Conservation (phyloP, 805 yeast species). For the Starmerella tilneyi region DNA sequence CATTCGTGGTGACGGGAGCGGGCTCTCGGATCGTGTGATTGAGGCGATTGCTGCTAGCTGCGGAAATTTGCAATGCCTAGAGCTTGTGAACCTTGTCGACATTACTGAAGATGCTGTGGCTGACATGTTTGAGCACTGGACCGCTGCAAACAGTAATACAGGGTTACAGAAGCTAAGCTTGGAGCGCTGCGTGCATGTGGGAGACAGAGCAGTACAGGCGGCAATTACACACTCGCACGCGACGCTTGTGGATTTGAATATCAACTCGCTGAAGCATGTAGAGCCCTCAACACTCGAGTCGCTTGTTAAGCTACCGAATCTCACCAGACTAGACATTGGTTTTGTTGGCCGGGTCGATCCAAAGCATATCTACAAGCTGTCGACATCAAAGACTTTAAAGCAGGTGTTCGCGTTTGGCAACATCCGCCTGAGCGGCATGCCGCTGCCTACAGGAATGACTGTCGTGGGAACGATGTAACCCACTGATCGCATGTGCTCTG, state of each 20-base stretch:
- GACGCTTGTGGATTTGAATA: slow-evolving; percentile 56
- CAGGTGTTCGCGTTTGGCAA: slow-evolving; percentile 70
- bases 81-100: slow-evolving; percentile 50
- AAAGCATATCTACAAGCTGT: slow-evolving; percentile 46
- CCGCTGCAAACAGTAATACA: slow-evolving; percentile 28
- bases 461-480: slow-evolving; percentile 27
- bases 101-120: slow-evolving; percentile 60
- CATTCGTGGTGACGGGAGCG: slow-evolving; percentile 60
- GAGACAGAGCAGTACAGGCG: slow-evolving; percentile 52
- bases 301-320: slow-evolving; percentile 40
- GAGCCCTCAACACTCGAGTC: slow-evolving; percentile 33
- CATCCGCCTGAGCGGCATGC: slow-evolving; percentile 28
- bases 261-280: slow-evolving; percentile 62
- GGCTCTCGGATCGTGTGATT: slow-evolving; percentile 37
- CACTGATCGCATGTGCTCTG: not conserved
- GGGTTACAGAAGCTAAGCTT: slow-evolving; percentile 55
- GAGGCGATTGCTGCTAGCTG: slow-evolving; percentile 52
- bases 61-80: slow-evolving; percentile 41
- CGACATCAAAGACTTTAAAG: slow-evolving; percentile 52
- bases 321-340: slow-evolving; percentile 64
- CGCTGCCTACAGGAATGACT: slow-evolving; percentile 25
- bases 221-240: slow-evolving; percentile 51
- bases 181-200: slow-evolving; percentile 54
- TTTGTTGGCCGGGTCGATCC: slow-evolving; percentile 73
- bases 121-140: slow-evolving; percentile 49